Percentiles rank a stretch among this genome's conserved stretches.
Conservation (phyloP, 768 basidiomycete species). For the Tephrocybe rancida region DNA sequence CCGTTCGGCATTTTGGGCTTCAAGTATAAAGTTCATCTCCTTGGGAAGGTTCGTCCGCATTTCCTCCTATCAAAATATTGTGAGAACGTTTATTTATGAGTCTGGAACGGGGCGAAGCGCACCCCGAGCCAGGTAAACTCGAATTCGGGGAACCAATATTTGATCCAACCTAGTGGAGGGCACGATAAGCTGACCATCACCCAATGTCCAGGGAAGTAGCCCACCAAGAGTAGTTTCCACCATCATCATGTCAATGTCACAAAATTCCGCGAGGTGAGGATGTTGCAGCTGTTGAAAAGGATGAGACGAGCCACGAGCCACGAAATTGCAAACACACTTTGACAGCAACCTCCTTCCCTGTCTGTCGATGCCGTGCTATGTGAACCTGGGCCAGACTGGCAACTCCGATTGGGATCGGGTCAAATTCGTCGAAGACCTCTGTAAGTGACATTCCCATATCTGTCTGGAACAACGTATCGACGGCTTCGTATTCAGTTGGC, state of each 20-base stretch:
- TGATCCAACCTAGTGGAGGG: constrained; percentile 67
- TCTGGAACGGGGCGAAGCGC: constrained; percentile 24
- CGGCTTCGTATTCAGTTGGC: constrained; percentile 78
- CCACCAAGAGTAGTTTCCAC: constrained; percentile 72
- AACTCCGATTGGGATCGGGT: constrained; percentile 88
- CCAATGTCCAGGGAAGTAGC: constrained; percentile 12
- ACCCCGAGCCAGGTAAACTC: constrained; percentile 91
- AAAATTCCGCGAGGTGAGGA: constrained; percentile 91
- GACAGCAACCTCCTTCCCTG: constrained; percentile 81
- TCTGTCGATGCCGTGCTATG: constrained; percentile 69
- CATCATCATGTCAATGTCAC: constrained; percentile 87
- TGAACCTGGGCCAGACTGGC: constrained; percentile 98
- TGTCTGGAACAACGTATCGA: constrained; percentile 73
- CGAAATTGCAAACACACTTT: constrained; percentile 50
- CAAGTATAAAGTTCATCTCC: constrained; percentile 94
- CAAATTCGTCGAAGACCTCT: constrained; percentile 84
- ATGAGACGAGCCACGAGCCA: constrained; percentile 2
- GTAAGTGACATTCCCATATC: constrained; percentile 78
- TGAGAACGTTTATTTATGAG: constrained; percentile 27
- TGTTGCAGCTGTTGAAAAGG: constrained; percentile 71
- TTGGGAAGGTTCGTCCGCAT: constrained; percentile 91
- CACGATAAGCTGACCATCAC: constrained; percentile 4
- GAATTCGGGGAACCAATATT: constrained; percentile 93
- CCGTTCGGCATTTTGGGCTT: constrained; percentile 83
- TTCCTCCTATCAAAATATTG: constrained; percentile 69